Evolutionary conservation across 441 rosid species (phyloP), one percentile per base, ranked within the genome.

Genomic region (Brassica hybrid): DNA sequence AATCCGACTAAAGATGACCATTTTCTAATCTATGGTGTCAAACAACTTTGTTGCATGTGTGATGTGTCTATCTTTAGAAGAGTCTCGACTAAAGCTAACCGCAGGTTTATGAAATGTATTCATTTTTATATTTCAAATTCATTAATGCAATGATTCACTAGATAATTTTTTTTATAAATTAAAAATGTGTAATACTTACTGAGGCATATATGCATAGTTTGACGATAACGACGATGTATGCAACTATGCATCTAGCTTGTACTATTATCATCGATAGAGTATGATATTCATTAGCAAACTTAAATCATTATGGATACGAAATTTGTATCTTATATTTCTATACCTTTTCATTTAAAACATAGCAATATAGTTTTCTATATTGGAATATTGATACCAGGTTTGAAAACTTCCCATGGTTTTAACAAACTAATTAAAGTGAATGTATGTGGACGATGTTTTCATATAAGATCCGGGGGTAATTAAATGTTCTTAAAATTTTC

Each of bases 1-100:
- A 76, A 76, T 14, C 45, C 19, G 14, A 81, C 71, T 67, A 56
- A 76, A 76, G 80, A 72, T 81, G 83, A 80, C 80, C 83, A 80
- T 72, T 23, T 74, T 69, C 67, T 69, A 38, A 57, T 63, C 16
- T 56, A 57, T 70, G 76, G 76, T 75, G 61, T 34, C 82, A 80
- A 54, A 61, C 38, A 71, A 74, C 79, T 69, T 60, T 65, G 76
- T 69, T 57, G 36, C 45, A 69, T 79, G 79, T 79, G 79, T 69
- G 72, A 79, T 79, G 67, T 79, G 79, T 74, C 57, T 64, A 9
- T 64, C 63, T 19, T 45, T 69, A 2, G 43, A 45, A 16, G 61
- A 64, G 68, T 57, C 41, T 1, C n/a, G 57, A 21, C 64, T 63
- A 8, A 57, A 21, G 59, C 52, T 10, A 69, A 18, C 68, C 68